Evolutionary conservation across 768 basidiomycete species (phyloP).

Genomic region (Termitomyces sp.): DNA sequence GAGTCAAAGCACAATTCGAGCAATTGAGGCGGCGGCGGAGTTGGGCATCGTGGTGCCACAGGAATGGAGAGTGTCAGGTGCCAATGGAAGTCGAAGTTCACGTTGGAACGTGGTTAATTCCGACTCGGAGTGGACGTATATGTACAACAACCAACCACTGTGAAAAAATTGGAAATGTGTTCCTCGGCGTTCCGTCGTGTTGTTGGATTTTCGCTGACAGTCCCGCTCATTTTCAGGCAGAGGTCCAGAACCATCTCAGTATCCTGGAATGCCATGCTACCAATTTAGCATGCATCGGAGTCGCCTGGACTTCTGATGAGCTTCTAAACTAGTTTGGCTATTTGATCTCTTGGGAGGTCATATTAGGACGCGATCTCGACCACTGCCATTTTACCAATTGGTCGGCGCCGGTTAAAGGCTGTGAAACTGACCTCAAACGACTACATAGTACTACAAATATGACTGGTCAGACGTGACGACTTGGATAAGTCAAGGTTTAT

Average conservation of each 20-base stretch:
- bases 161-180: background rate
- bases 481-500: too few relatives aligned
- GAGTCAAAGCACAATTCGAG: background rate
- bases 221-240: background rate
- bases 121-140: background rate
- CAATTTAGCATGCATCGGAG: too few relatives aligned
- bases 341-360: too few relatives aligned
- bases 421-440: too few relatives aligned
- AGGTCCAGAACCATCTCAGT: background rate
- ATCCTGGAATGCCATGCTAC: too few relatives aligned
- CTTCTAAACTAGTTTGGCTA: too few relatives aligned
- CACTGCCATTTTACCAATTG: too few relatives aligned
- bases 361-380: too few relatives aligned
- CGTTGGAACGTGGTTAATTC: background rate
- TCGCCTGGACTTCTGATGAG: too few relatives aligned
- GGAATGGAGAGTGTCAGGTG: background rate
- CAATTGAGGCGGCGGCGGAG: background rate
- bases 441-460: too few relatives aligned
- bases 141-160: background rate
- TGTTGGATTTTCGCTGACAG: background rate
- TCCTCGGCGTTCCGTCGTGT: background rate
- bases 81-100: background rate
- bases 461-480: too few relatives aligned
- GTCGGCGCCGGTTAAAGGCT: too few relatives aligned
- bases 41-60: background rate